These are phyloP conservation scores for Neofusicoccum umdonicola DNA, from an alignment of 2,329 filamentous ascomycete species.

Conservation along the genomic window DNA sequence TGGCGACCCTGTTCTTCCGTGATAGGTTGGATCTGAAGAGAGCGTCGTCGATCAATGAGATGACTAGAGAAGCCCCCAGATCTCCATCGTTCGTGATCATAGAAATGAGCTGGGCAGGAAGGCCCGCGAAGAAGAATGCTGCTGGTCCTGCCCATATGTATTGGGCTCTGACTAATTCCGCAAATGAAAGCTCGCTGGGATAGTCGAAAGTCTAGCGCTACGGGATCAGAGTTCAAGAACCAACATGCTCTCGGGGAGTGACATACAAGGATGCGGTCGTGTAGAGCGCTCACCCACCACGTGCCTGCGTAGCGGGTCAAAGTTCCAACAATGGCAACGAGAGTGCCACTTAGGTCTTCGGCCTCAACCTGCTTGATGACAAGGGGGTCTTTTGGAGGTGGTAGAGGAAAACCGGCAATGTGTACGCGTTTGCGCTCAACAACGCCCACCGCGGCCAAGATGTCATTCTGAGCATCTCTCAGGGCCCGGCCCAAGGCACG, in stretches of 20 bases:
- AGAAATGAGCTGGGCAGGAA: slow-evolving; percentile 15
- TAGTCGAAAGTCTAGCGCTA: slow-evolving; percentile 7
- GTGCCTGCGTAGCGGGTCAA: slow-evolving; percentile 3
- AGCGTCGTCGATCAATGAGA: slow-evolving; percentile 5
- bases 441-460: slow-evolving; percentile 47
- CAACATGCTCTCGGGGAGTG: background rate
- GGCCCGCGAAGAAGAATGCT: slow-evolving; percentile 13
- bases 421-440: slow-evolving; percentile 39
- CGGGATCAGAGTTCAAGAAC: background rate
- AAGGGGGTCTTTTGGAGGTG: slow-evolving; percentile 11
- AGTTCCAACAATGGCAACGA: slow-evolving; percentile 4
- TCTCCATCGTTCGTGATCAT: slow-evolving; percentile 18
- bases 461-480: slow-evolving; percentile 48
- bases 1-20: background rate
- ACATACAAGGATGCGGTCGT: slow-evolving; percentile 16
- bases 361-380: slow-evolving; percentile 12
- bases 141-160: background rate
- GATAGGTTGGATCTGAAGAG: background rate
- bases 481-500: slow-evolving; percentile 40
- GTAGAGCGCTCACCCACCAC: slow-evolving; percentile 15
- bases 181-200: slow-evolving; percentile 4
- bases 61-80: slow-evolving; percentile 5
- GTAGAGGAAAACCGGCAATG: background rate
- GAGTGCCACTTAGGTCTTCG: slow-evolving; percentile 14
- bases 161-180: slow-evolving; percentile 4